Evolutionary conservation across 305 asterid genomes (phyloP).

Genomic region (Plantago rigida): DNA sequence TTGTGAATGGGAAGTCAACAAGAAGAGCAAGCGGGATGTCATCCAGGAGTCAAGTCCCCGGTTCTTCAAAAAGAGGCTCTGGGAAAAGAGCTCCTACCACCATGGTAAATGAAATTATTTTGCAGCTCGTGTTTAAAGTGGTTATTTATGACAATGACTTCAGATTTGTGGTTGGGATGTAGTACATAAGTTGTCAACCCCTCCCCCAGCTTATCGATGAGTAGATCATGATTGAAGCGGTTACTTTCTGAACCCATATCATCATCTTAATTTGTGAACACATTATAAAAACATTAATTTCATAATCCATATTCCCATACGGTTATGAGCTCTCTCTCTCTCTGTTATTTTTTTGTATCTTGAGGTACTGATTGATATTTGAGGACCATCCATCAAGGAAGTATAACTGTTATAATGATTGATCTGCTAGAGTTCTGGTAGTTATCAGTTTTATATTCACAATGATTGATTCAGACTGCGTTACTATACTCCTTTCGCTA

Average conservation of each 20-base stretch:
- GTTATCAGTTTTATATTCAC: constrained; percentile 3
- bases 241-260: not conserved
- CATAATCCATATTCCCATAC: no score
- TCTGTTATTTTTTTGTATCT: constrained; percentile 8
- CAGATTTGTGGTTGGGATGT: not conserved
- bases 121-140: not conserved
- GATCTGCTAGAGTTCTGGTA: constrained; percentile 1
- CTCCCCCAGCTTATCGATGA: not conserved
- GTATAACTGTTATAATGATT: not conserved
- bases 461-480: constrained; percentile 5
- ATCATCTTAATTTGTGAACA: not conserved
- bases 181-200: not conserved
- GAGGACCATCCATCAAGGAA: no score
- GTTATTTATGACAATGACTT: constrained; percentile 9
- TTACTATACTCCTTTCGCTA: not conserved
- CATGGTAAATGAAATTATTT: constrained; percentile 40
- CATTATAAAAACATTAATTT: no score
- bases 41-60: constrained; percentile 44
- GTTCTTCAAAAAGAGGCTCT: constrained; percentile 56
- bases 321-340: not conserved
- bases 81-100: constrained; percentile 53
- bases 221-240: not conserved
- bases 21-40: constrained; percentile 51
- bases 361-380: constrained; percentile 11
- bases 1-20: constrained; percentile 51